A percentile compares a stretch with the other conserved stretches of the same genome.
phyloP scores from a whole-genome alignment of 2,329 filamentous ascomycete species.

The Cladosporium sp. region DNA sequence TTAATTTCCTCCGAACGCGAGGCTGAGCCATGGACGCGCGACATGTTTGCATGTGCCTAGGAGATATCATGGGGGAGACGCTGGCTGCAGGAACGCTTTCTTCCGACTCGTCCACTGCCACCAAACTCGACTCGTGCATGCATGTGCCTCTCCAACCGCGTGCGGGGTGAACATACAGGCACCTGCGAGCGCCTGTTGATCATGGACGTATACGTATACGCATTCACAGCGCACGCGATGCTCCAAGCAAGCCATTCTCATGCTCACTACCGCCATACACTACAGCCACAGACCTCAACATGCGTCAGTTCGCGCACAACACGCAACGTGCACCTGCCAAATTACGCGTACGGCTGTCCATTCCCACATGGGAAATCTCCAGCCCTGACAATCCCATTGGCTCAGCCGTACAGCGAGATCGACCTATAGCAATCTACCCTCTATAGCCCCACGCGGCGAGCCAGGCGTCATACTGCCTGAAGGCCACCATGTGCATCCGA shows the following conservation, averaged over 20 bases:
- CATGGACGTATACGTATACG: too few relatives aligned
- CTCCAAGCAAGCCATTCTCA: not conserved
- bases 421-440: conserved; percentile 8
- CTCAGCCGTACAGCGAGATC: not conserved
- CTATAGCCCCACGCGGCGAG: conserved; percentile 3
- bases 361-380: not conserved
- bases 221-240: not conserved
- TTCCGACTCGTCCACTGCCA: not conserved
- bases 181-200: too few relatives aligned
- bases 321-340: not conserved
- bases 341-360: not conserved
- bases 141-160: not conserved
- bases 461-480: not conserved
- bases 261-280: not conserved
- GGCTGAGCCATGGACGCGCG: not conserved
- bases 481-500: not conserved
- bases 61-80: not conserved
- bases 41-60: not conserved
- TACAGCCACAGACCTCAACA: not conserved
- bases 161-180: not conserved
- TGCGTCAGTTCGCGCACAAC: not conserved
- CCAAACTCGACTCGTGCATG: not conserved
- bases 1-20: not conserved
- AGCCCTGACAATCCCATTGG: not conserved
- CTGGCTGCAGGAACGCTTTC: not conserved